Evolutionary conservation across 2,329 filamentous ascomycete genomes (phyloP), one percentile per base, ranked within the genome.

Genomic region (Trichoderma breve): DNA sequence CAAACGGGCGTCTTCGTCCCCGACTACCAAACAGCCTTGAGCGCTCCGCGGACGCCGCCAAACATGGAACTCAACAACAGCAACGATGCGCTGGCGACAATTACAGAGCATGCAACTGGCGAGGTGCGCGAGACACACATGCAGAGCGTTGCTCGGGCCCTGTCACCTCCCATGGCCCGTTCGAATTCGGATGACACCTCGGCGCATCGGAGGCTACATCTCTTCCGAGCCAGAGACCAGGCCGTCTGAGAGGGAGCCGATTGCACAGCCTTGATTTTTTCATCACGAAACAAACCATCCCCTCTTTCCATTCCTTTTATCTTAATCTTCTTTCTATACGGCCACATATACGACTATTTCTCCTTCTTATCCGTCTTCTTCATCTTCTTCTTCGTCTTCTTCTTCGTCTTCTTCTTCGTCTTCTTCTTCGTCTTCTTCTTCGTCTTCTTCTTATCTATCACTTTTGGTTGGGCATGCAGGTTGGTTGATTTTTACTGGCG

Each of bases 1-100:
- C 84, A 84, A 57, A 84, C 85, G 26, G 84, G 84, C 36, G 80
- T 83, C 6, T 81, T 81, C 14, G 85, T 93, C 6, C 92, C 92
- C 0, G 89, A 92, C 77, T 94, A 94, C 77, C 82, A 86, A 71
- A 87, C 90, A 3, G 90, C 88, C 1, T 82, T 87, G 57, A 88
- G 85, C 75, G 84, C 84, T 32, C 88, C 89, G 6, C 79, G 80
- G 24, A 86, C 86, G 14, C 84, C 86, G 2, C 83, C 83, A 1
- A 80, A 81, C 24, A 77, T 75, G 4, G 81, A 84, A 6, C 64
- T 74, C 18, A 71, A 73, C 32, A 43, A 73, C 14, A 79, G 81
- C 36, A 51, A 72, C 15, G 79, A 81, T 47, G 75, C 77, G 6
- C 70, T 83, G 26, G 73, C 78, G 11, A 77, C 81, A 26, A 80